Evolutionary conservation across 2,329 filamentous ascomycete genomes (phyloP).

Genomic region (Claviceps maximensis): DNA sequence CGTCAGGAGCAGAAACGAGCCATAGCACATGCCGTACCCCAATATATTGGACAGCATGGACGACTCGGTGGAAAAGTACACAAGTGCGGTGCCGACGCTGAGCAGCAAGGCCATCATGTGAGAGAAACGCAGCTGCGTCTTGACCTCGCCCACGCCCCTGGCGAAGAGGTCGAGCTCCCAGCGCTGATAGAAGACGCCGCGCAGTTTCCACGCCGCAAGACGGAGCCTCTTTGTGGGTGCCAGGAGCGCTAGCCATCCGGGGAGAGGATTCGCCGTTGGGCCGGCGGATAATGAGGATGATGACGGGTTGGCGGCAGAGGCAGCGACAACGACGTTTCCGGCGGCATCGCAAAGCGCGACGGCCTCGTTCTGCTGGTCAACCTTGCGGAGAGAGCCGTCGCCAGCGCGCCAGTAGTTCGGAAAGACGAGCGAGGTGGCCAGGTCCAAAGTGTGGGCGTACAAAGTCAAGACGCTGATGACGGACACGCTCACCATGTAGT

Average conservation of each 20-base stretch:
- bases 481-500: conserved; percentile 71
- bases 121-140: conserved; percentile 40
- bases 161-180: conserved; percentile 39
- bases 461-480: conserved; percentile 64
- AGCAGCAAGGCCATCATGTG: conserved; percentile 42
- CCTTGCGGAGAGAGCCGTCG: conserved; percentile 29
- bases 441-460: conserved; percentile 55
- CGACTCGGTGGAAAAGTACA: conserved; percentile 53
- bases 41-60: conserved; percentile 65
- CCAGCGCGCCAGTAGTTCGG: conserved; percentile 51
- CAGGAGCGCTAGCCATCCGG: conserved; percentile 21
- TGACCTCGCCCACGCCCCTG: conserved; percentile 34
- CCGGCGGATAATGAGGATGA: conserved; percentile 2
- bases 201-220: conserved; percentile 32
- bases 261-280: conserved; percentile 16
- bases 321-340: conserved; percentile 16
- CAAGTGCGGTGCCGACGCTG: conserved; percentile 39
- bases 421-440: conserved; percentile 55
- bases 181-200: conserved; percentile 34
- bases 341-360: conserved; percentile 25
- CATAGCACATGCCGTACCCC: conserved; percentile 78
- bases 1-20: conserved; percentile 68
- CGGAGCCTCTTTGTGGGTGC: conserved; percentile 13
- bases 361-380: conserved; percentile 27
- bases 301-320: conserved; percentile 6